phyloP scores from a whole-genome alignment of 2,329 filamentous ascomycete species.

The Leptosphaerulina australis region DNA sequence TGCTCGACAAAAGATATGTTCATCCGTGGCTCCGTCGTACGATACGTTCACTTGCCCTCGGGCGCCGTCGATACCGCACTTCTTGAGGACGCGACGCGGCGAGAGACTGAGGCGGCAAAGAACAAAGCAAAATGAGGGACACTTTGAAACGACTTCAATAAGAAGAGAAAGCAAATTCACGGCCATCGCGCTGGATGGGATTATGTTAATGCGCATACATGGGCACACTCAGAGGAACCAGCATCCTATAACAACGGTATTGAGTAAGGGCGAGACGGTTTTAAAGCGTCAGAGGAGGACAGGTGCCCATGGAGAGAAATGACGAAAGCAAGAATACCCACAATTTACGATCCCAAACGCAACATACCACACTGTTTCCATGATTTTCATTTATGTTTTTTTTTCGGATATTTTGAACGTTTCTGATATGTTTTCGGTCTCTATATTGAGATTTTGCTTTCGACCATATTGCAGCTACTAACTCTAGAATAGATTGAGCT shows the following conservation, averaged over 20 bases:
- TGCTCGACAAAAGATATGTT: conserved; percentile 94
- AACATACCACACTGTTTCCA: too few relatives aligned
- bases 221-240: not conserved
- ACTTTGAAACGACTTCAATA: too few relatives aligned
- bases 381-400: too few relatives aligned
- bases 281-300: not conserved
- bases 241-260: too few relatives aligned
- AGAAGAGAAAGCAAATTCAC: not conserved
- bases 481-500: too few relatives aligned
- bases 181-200: conserved; percentile 3
- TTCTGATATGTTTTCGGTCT: too few relatives aligned
- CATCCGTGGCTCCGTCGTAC: conserved; percentile 88
- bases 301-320: not conserved
- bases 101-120: conserved; percentile 46
- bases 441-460: too few relatives aligned
- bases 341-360: not conserved
- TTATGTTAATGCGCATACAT: not conserved
- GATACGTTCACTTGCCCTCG: conserved; percentile 87
- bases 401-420: too few relatives aligned
- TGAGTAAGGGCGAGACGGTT: too few relatives aligned
- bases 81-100: conserved; percentile 78
- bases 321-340: conserved; percentile 2
- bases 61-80: conserved; percentile 82
- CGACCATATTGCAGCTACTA: too few relatives aligned
- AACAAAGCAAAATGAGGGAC: conserved; percentile 46